phyloP scores from a whole-genome alignment of 1,284 basidiomycete species.

The Trametes polyzona region DNA sequence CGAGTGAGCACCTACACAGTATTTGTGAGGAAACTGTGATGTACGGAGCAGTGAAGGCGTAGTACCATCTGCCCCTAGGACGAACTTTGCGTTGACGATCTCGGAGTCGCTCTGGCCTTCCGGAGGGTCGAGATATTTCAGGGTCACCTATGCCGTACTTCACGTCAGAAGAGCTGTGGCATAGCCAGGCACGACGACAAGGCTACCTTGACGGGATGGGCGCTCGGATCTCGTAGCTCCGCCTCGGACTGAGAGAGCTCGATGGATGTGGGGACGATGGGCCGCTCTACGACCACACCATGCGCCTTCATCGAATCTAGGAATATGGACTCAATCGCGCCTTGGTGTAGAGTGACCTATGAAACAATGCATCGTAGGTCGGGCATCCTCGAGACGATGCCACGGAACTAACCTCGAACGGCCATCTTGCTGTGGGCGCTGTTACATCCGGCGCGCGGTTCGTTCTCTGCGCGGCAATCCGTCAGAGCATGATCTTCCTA shows the following conservation, averaged over 20 bases:
- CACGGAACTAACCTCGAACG: conserved; percentile 55
- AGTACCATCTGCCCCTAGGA: conserved; percentile 61
- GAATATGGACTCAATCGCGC: conserved; percentile 72
- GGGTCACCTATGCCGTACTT: conserved; percentile 34
- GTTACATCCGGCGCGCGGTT: conserved; percentile 62
- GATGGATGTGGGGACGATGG: conserved; percentile 57
- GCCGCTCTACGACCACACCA: conserved; percentile 58
- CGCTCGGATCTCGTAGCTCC: conserved; percentile 43
- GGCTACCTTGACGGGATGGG: conserved; percentile 63
- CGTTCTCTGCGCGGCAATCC: conserved; percentile 49
- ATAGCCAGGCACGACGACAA: not conserved
- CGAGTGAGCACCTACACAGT: conserved; percentile 67
- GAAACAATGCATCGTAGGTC: not conserved
- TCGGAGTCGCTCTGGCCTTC: conserved; percentile 40
- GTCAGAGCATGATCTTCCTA: not conserved
- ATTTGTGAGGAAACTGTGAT: not conserved
- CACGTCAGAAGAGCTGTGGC: not conserved
- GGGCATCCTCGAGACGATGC: too few species aligned
- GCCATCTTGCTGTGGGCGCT: conserved; percentile 57
- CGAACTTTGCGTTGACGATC: conserved; percentile 55
- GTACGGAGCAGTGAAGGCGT: too few species aligned
- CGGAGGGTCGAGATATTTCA: conserved; percentile 36
- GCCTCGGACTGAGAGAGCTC: conserved; percentile 50
- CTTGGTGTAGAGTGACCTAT: conserved; percentile 76
- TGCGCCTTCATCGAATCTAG: conserved; percentile 60